phyloP scores from a whole-genome alignment of 2,329 filamentous ascomycete species.

The Curvularia sp. region DNA sequence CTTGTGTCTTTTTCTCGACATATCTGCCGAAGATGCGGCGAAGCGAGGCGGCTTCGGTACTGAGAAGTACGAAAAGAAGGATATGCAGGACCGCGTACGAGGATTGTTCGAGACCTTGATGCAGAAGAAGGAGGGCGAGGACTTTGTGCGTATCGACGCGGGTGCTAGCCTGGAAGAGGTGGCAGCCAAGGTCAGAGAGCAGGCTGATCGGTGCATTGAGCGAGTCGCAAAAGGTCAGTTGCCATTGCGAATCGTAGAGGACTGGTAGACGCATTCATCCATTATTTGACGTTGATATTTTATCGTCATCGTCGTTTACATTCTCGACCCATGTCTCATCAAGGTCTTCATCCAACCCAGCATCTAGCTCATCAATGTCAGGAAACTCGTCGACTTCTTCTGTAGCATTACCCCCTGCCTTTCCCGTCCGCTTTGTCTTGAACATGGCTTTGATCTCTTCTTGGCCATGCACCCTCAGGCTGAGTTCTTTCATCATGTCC shows the following conservation, averaged over 20 bases:
- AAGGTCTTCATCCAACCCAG: conserved; percentile 44
- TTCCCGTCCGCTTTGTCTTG: conserved; percentile 59
- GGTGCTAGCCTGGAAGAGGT: conserved; percentile 61
- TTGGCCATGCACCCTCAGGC: conserved; percentile 71
- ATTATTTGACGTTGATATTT: not conserved
- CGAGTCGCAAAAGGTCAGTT: conserved; percentile 31
- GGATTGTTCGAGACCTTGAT: conserved; percentile 70
- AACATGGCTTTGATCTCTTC: conserved; percentile 75
- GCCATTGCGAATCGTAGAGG: conserved; percentile 39
- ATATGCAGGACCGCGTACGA: conserved; percentile 81
- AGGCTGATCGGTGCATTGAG: conserved; percentile 34
- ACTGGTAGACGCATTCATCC: conserved; percentile 33
- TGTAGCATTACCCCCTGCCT: conserved; percentile 34
- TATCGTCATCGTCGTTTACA: conserved; percentile 40
- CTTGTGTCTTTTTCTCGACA: conserved; percentile 83
- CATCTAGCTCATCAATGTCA: conserved; percentile 35
- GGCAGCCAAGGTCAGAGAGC: conserved; percentile 44
- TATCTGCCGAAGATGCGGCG: conserved; percentile 75
- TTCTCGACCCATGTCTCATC: conserved; percentile 48
- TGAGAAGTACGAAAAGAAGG: conserved; percentile 85
- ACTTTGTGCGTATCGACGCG: conserved; percentile 64
- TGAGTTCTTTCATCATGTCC: conserved; percentile 83
- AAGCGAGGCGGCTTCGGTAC: conserved; percentile 84
- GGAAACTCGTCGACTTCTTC: conserved; percentile 20
- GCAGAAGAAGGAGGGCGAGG: conserved; percentile 56